A percentile compares a stretch with the other conserved stretches of the same genome.
Evolutionary conservation across 768 basidiomycete genomes (phyloP).

Genomic region (Boletus speciosus): DNA sequence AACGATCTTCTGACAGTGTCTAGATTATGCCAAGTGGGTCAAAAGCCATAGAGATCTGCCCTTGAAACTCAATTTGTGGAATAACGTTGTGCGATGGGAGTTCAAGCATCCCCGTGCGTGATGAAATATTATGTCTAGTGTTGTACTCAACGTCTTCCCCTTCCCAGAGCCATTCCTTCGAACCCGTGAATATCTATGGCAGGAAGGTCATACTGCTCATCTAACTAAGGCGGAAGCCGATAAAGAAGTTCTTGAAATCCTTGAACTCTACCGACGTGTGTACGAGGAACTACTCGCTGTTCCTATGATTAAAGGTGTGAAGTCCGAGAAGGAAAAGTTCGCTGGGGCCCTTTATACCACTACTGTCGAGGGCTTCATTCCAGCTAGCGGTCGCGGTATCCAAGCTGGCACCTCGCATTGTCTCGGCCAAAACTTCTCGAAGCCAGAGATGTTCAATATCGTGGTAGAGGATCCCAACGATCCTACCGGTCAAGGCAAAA

Average conservation of each 20-base stretch:
- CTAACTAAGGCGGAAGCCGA: conserved; percentile 89
- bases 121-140: not conserved
- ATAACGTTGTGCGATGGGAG: conserved; percentile 98
- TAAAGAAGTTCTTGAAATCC: conserved; percentile 85
- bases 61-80: conserved; percentile 98
- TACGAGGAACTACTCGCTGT: conserved; percentile 98
- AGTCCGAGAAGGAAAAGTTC: conserved; percentile 99
- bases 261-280: conserved; percentile 92
- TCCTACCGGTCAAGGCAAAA: conserved; percentile 60
- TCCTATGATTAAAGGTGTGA: conserved; percentile 94
- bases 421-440: conserved; percentile 97
- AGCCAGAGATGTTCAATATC: conserved; percentile 96
- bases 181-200: conserved; percentile 99
- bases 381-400: conserved; percentile 94
- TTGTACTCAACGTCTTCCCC: conserved; percentile 20
- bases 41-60: conserved; percentile 96
- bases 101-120: conserved; percentile 94
- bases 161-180: conserved; percentile 90
- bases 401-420: conserved; percentile 98
- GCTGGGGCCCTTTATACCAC: conserved; percentile 98
- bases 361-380: conserved; percentile 96
- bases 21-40: conserved; percentile 99
- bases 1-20: not conserved
- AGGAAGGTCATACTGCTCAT: conserved; percentile 97
- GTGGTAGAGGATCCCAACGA: conserved; percentile 91